These are phyloP conservation scores for Chenopodium berlandieri DNA, from an alignment of 148 eudicot species.

Conservation along the genomic window DNA sequence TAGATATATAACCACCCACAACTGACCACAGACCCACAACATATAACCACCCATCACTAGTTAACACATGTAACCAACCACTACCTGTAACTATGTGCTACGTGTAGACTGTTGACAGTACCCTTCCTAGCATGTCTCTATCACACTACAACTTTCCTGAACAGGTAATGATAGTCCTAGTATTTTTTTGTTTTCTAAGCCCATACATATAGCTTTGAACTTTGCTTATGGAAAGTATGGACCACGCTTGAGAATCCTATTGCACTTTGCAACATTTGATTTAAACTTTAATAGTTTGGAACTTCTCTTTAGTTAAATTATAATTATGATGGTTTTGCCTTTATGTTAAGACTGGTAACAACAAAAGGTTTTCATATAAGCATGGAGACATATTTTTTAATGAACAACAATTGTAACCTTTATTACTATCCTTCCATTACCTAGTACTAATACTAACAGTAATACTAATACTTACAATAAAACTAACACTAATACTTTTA, in stretches of 20 bases:
- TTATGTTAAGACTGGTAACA: neutral
- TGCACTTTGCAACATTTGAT: neutral
- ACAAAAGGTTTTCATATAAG: too few species aligned
- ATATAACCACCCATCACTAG: neutral
- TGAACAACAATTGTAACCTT: too few species aligned
- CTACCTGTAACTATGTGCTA: neutral
- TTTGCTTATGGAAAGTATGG: too few species aligned
- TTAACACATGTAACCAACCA: neutral
- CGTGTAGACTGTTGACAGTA: neutral
- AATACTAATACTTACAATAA: too few species aligned
- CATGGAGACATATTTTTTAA: too few species aligned
- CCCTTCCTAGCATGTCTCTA: neutral
- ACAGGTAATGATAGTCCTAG: neutral
- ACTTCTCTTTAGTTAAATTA: too few species aligned
- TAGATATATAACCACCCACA: neutral
- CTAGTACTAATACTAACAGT: too few species aligned
- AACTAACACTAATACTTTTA: too few species aligned
- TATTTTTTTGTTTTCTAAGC: neutral
- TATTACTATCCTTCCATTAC: too few species aligned
- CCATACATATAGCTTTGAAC: neutral
- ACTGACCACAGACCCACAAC: neutral
- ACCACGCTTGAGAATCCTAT: neutral
- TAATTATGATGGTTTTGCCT: neutral
- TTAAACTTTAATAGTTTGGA: too few species aligned
- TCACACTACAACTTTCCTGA: neutral